These are phyloP conservation scores for Pythium apleroticum DNA, from an alignment of 352 stramenopile genomes.

Conservation along the genomic window DNA sequence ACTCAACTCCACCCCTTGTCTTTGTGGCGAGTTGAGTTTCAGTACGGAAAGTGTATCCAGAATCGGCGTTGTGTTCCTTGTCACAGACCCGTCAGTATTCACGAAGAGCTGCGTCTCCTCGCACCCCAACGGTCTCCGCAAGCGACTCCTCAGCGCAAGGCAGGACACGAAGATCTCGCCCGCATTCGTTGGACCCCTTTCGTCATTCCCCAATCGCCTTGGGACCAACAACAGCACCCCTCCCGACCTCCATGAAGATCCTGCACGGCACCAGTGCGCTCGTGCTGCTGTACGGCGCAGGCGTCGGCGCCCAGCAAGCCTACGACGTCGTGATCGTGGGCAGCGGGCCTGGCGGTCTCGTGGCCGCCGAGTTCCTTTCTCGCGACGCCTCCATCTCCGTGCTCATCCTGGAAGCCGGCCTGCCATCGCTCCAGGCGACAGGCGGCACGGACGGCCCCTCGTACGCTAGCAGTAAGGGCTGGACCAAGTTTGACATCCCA, in stretches of 20 bases:
- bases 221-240: neutral
- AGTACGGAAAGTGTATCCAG: neutral
- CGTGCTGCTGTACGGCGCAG: neutral
- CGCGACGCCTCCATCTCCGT: slow-evolving; percentile 49
- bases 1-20: neutral
- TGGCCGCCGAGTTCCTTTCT: slow-evolving; percentile 61
- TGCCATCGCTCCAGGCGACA: slow-evolving; percentile 39
- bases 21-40: neutral
- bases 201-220: neutral
- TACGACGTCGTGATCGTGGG: slow-evolving; percentile 69
- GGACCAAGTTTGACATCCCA: slow-evolving; percentile 74
- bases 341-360: slow-evolving; percentile 57
- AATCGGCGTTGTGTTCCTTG: neutral
- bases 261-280: neutral
- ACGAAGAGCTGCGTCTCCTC: neutral
- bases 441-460: slow-evolving; percentile 43
- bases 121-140: neutral
- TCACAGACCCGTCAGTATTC: neutral
- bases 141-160: neutral
- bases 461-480: slow-evolving; percentile 41
- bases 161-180: too few species aligned
- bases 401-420: slow-evolving; percentile 59
- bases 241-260: neutral
- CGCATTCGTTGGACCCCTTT: neutral
- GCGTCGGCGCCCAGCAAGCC: neutral